These are phyloP conservation scores for Salicornia ramosissima DNA, from an alignment of 148 eudicot genomes.

Conservation along the genomic window DNA sequence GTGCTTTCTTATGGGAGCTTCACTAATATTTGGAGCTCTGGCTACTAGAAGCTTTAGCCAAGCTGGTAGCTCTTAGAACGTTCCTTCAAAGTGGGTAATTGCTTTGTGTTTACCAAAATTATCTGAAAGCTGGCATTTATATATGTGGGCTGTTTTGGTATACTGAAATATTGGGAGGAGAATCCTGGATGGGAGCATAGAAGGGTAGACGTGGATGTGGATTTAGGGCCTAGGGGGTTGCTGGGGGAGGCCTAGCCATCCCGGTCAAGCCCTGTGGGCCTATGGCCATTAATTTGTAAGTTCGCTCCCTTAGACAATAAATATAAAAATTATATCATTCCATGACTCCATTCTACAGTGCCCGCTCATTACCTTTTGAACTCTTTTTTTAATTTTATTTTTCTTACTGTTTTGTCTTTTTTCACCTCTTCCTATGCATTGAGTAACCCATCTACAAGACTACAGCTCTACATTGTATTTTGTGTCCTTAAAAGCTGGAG, in stretches of 20 bases:
- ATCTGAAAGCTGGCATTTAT: background rate
- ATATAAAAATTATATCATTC: no score
- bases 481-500: no score
- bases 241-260: background rate
- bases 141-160: background rate
- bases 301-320: no score
- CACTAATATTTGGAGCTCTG: background rate
- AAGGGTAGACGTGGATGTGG: background rate
- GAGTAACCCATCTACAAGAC: no score
- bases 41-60: background rate
- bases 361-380: no score
- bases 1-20: background rate
- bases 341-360: no score
- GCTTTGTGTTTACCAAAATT: background rate
- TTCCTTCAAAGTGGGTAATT: background rate
- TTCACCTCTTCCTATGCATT: no score
- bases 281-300: no score
- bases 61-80: background rate
- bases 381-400: no score
- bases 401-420: no score
- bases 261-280: no score
- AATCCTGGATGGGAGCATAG: background rate
- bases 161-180: background rate
- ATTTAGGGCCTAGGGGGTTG: background rate
- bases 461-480: no score